Evolutionary conservation across 768 basidiomycete genomes (phyloP).

Genomic region (Suillus tomentosus): DNA sequence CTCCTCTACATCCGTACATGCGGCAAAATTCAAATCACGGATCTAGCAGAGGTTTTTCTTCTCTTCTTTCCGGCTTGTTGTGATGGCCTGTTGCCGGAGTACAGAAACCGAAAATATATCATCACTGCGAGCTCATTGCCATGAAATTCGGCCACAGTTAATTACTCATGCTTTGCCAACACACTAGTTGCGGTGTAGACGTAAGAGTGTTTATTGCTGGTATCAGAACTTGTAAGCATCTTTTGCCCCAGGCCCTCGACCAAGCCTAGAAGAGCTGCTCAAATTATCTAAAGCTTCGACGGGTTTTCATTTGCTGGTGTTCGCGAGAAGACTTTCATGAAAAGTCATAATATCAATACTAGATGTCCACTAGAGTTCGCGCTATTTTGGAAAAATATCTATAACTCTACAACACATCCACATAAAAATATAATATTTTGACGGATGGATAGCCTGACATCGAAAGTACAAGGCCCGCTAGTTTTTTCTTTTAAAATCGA

Average conservation of each 20-base stretch:
- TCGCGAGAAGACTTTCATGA: conserved; percentile 5
- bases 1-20: neutral
- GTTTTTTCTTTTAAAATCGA: too few species aligned
- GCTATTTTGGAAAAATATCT: too few species aligned
- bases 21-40: neutral
- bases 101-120: neutral
- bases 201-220: neutral
- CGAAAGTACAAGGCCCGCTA: too few species aligned
- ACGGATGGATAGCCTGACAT: too few species aligned
- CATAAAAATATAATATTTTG: too few species aligned
- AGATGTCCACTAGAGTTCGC: too few species aligned
- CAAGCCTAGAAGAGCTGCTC: neutral
- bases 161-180: neutral
- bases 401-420: too few species aligned
- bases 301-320: neutral
- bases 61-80: neutral
- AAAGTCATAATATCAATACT: too few species aligned
- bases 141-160: neutral
- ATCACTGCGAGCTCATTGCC: neutral
- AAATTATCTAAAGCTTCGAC: neutral
- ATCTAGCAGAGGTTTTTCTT: neutral
- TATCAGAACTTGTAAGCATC: neutral
- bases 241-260: neutral
- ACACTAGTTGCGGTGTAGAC: neutral
- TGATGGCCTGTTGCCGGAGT: neutral